phyloP scores from a whole-genome alignment of 2,329 filamentous ascomycete species.

The Aureobasidium subglaciale region DNA sequence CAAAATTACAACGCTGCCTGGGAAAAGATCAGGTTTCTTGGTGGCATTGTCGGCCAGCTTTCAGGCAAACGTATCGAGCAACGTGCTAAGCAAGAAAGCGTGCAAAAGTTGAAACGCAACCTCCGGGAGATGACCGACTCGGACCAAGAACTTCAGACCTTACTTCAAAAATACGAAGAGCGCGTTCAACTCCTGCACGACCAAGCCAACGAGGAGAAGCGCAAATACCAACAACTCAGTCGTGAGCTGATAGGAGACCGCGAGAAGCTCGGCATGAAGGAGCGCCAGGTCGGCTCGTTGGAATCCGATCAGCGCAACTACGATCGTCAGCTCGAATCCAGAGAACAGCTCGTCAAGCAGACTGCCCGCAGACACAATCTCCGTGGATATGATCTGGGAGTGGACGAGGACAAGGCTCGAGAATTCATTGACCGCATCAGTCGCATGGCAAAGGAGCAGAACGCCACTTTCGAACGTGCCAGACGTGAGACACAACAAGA shows the following conservation, averaged over 20 bases:
- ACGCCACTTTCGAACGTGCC: conserved; percentile 65
- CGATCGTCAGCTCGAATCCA: conserved; percentile 67
- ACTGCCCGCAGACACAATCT: conserved; percentile 71
- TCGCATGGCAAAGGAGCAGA: conserved; percentile 70
- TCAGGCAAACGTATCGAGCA: conserved; percentile 70
- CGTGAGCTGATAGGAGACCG: conserved; percentile 43
- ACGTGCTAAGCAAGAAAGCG: conserved; percentile 60
- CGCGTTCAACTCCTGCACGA: conserved; percentile 60
- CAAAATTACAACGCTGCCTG: conserved; percentile 58
- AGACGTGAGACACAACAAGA: conserved; percentile 69
- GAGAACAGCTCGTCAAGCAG: conserved; percentile 68
- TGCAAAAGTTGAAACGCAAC: conserved; percentile 62
- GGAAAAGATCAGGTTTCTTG: conserved; percentile 65
- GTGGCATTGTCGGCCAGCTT: conserved; percentile 67
- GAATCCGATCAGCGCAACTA: conserved; percentile 83
- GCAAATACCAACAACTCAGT: conserved; percentile 59
- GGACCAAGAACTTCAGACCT: conserved; percentile 65
- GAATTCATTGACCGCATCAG: conserved; percentile 73
- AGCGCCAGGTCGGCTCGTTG: conserved; percentile 64
- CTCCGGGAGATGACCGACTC: conserved; percentile 72
- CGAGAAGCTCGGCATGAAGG: conserved; percentile 36
- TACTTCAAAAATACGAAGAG: conserved; percentile 70
- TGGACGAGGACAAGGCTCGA: conserved; percentile 65
- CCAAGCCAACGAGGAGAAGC: conserved; percentile 51
- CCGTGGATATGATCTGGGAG: conserved; percentile 72